Conservation (phyloP, 345 rosid genomes). For the Dovyalis caffra region DNA sequence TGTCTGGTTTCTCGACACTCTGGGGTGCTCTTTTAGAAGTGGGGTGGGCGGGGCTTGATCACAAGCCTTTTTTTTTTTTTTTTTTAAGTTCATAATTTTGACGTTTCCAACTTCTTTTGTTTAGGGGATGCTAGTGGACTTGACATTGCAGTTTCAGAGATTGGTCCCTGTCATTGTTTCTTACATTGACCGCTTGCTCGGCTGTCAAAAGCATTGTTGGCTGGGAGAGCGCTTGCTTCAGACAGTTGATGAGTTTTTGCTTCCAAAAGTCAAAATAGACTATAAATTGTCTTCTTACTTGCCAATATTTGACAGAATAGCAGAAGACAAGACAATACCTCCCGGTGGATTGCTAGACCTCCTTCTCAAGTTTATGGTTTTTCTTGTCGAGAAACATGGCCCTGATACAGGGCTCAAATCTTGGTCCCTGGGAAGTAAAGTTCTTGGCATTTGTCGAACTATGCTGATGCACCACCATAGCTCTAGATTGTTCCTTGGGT, state of each 20-base stretch:
- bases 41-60: not conserved
- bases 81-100: constrained; percentile 3
- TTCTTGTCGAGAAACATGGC: constrained; percentile 67
- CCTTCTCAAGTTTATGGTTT: constrained; percentile 58
- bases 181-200: constrained; percentile 61
- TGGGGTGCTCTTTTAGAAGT: not conserved
- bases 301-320: constrained; percentile 72
- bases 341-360: constrained; percentile 64
- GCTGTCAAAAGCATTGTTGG: constrained; percentile 71
- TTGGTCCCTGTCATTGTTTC: constrained; percentile 76
- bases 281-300: constrained; percentile 64
- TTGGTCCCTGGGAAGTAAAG: constrained; percentile 92
- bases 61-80: not conserved
- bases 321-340: constrained; percentile 69
- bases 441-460: constrained; percentile 88
- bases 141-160: constrained; percentile 57
- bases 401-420: constrained; percentile 61
- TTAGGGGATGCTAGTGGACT: constrained; percentile 77
- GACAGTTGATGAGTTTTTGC: constrained; percentile 63
- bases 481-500: constrained; percentile 80
- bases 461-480: constrained; percentile 76
- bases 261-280: constrained; percentile 58
- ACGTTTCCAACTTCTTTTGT: constrained; percentile 23
- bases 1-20: not conserved
- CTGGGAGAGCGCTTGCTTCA: constrained; percentile 83